Evolutionary conservation across 2,329 filamentous ascomycete genomes (phyloP).

Genomic region (Myriosclerotinia scirpicola): DNA sequence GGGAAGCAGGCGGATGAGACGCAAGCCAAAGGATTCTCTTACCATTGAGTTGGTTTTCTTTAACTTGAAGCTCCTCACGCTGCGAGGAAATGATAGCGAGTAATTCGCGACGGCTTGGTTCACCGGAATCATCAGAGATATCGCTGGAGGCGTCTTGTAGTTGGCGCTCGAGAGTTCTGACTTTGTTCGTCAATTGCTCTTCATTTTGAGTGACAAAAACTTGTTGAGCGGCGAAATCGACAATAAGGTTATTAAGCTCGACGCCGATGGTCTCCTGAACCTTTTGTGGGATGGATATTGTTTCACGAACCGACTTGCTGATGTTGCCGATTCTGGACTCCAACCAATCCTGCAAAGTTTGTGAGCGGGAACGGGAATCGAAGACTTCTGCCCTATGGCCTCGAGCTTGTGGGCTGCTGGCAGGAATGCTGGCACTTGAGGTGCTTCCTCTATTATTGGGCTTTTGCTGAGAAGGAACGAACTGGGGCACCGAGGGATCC

Average conservation of each 20-base stretch:
- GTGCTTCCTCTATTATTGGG: constrained; percentile 1
- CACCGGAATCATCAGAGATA: not conserved
- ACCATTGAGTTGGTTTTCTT: constrained; percentile 20
- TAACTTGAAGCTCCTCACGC: constrained; percentile 20
- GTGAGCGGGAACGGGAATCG: not conserved
- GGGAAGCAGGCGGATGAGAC: constrained; percentile 17
- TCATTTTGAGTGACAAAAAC: constrained; percentile 12
- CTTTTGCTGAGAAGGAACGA: not conserved
- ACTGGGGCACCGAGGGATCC: constrained; percentile 10
- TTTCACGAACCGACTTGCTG: not conserved
- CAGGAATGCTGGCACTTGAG: not conserved
- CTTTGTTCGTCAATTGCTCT: not conserved
- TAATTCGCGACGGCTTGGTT: not conserved
- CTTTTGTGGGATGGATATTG: not conserved
- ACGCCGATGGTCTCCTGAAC: constrained; percentile 9
- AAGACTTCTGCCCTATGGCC: not conserved
- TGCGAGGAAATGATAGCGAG: constrained; percentile 6
- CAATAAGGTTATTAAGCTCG: constrained; percentile 10
- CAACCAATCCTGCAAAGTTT: constrained; percentile 9
- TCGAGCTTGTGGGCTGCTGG: not conserved
- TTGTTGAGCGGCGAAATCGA: constrained; percentile 16
- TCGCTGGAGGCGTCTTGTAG: not conserved
- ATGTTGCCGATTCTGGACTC: constrained; percentile 8
- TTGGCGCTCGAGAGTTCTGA: constrained; percentile 8
- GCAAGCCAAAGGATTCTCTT: constrained; percentile 22